A percentile compares a stretch with the other conserved stretches of the same genome.
These are phyloP conservation scores for Sisymbrium irio DNA, from an alignment of 345 rosid genomes.

Conservation along the genomic window DNA sequence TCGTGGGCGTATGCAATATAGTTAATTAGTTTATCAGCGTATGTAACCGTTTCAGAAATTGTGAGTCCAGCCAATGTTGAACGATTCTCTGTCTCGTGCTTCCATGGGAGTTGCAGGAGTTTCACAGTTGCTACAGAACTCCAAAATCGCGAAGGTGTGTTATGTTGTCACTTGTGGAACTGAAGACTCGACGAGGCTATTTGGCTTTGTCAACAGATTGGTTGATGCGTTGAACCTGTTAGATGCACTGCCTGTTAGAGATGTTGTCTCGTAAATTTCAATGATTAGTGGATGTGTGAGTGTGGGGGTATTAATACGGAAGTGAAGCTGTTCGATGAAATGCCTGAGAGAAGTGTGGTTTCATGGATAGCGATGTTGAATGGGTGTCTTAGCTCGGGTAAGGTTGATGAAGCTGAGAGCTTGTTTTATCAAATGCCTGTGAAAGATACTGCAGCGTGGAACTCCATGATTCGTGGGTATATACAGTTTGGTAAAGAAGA, in stretches of 20 bases:
- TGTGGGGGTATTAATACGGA: slow-evolving; percentile 53
- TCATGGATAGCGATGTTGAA: slow-evolving; percentile 73
- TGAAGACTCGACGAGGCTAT: slow-evolving; percentile 47
- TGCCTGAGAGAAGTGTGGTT: slow-evolving; percentile 62
- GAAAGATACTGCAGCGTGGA: slow-evolving; percentile 70
- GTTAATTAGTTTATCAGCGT: not conserved
- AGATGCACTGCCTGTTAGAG: slow-evolving; percentile 49
- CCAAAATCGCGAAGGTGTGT: slow-evolving; percentile 23
- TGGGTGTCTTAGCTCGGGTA: slow-evolving; percentile 58
- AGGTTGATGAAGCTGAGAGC: slow-evolving; percentile 50
- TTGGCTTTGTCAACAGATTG: no score
- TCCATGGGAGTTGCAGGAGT: not conserved
- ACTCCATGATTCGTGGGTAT: slow-evolving; percentile 72
- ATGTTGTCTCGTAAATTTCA: slow-evolving; percentile 61
- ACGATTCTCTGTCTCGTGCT: slow-evolving; percentile 6
- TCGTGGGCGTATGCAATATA: no score
- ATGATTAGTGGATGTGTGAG: slow-evolving; percentile 63
- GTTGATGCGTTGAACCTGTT: slow-evolving; percentile 53
- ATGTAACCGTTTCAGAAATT: not conserved
- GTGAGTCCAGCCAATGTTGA: slow-evolving; percentile 32
- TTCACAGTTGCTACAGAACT: slow-evolving; percentile 21
- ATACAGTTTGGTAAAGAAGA: slow-evolving; percentile 48
- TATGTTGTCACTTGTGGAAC: slow-evolving; percentile 43
- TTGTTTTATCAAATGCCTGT: slow-evolving; percentile 56
- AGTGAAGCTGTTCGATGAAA: slow-evolving; percentile 54